Evolutionary conservation across 2,329 filamentous ascomycete species (phyloP).

Genomic region (Stachybotrys echinatus): DNA sequence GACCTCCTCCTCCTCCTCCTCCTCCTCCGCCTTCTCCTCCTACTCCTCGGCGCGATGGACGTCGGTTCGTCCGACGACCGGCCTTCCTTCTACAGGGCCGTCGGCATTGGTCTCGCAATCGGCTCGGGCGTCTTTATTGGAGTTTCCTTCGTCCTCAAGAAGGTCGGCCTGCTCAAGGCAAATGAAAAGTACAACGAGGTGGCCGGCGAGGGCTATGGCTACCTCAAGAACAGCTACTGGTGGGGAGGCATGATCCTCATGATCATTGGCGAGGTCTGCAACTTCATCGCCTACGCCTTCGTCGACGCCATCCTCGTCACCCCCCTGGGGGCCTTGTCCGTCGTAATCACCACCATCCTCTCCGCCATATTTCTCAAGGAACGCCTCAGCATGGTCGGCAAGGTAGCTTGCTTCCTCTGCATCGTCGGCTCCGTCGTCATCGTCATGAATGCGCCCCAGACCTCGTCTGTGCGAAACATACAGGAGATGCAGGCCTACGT

Average conservation of each 20-base stretch:
- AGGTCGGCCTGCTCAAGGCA: constrained; percentile 81
- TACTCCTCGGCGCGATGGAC: neutral
- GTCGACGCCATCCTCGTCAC: constrained; percentile 95
- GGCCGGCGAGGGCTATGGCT: constrained; percentile 93
- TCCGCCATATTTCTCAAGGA: constrained; percentile 96
- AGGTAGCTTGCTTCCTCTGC: constrained; percentile 92
- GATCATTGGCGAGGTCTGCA: constrained; percentile 95
- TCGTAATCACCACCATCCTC: constrained; percentile 86
- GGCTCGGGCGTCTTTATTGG: constrained; percentile 91
- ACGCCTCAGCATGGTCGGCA: constrained; percentile 88
- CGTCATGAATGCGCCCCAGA: constrained; percentile 83
- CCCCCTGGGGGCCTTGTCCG: constrained; percentile 82
- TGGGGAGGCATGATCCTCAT: constrained; percentile 95
- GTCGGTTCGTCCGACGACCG: constrained; percentile 18
- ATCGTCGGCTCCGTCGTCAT: constrained; percentile 92
- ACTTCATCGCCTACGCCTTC: constrained; percentile 95
- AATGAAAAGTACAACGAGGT: constrained; percentile 96
- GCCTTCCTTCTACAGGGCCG: constrained; percentile 66
- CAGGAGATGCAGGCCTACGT: constrained; percentile 90
- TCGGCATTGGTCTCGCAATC: constrained; percentile 82
- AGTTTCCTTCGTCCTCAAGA: constrained; percentile 92
- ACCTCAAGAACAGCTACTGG: constrained; percentile 93
- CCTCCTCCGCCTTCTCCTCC: neutral
- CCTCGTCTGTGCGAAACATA: constrained; percentile 80
- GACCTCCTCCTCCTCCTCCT: neutral